A percentile compares a stretch with the other conserved stretches of the same genome.
Conservation (phyloP, 495 filamentous ascomycete species). For the Annulohypoxylon nitens region DNA sequence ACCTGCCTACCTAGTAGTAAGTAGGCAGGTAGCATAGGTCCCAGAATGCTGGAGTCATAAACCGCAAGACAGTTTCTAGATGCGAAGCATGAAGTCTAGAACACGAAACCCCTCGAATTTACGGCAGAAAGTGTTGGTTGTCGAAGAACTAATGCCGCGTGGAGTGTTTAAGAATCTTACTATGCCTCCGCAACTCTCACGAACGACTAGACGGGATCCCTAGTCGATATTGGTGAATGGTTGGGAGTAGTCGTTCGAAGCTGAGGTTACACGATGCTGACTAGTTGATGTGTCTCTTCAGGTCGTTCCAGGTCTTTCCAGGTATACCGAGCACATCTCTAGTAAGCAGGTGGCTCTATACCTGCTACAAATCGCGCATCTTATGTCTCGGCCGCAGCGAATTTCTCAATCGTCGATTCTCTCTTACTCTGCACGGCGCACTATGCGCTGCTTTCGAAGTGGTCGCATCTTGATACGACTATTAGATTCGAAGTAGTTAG, state of each 20-base stretch:
- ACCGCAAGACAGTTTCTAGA: not conserved
- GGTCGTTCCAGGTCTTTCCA: not conserved
- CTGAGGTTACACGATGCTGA: not conserved
- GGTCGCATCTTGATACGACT: not conserved
- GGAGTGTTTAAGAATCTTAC: constrained; percentile 23
- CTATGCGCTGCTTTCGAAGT: not conserved
- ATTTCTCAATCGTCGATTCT: not conserved
- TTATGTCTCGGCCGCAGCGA: not conserved
- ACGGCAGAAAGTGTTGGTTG: not conserved
- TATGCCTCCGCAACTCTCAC: not conserved
- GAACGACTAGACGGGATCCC: not conserved
- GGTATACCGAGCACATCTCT: not conserved
- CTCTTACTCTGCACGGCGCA: not conserved
- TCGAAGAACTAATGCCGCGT: not conserved
- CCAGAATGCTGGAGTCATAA: not conserved
- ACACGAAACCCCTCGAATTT: constrained; percentile 5
- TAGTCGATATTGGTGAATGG: constrained; percentile 1
- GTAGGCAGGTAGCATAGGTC: not conserved
- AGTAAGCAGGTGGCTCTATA: not conserved
- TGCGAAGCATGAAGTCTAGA: not conserved
- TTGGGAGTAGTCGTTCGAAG: not conserved
- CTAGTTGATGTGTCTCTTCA: not conserved
- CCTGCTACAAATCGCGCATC: constrained; percentile 5
- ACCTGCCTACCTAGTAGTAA: too few species aligned
- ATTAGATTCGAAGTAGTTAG: not conserved